These are phyloP conservation scores for Fusarium subtropicale DNA, from an alignment of 2,329 filamentous ascomycete genomes.

Conservation along the genomic window DNA sequence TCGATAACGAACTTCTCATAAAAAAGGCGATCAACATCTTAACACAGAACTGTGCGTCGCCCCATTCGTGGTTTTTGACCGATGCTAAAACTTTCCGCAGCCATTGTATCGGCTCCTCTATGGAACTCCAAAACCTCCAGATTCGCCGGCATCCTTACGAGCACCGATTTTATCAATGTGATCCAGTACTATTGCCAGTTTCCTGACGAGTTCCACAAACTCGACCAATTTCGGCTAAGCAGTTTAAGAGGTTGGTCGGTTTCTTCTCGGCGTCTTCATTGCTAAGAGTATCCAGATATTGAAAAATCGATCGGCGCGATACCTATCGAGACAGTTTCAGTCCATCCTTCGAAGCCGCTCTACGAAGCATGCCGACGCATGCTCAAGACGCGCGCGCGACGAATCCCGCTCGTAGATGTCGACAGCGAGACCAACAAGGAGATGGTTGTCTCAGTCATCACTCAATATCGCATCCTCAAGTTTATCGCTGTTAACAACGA, in stretches of 20 bases:
- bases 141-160: conserved; percentile 94
- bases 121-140: conserved; percentile 96
- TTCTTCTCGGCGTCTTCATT: conserved; percentile 1
- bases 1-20: conserved; percentile 94
- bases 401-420: conserved; percentile 92
- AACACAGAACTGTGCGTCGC: conserved; percentile 84
- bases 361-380: conserved; percentile 97
- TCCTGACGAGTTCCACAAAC: conserved; percentile 86
- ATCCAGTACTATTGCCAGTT: conserved; percentile 99
- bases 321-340: conserved; percentile 95
- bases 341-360: conserved; percentile 87
- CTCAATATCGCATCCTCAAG: conserved; percentile 97
- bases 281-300: conserved; percentile 72
- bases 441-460: conserved; percentile 96
- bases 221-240: conserved; percentile 93
- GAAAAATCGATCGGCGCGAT: conserved; percentile 92
- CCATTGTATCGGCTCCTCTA: conserved; percentile 95
- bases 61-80: conserved; percentile 5
- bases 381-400: conserved; percentile 90
- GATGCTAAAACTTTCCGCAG: conserved; percentile 59
- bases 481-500: conserved; percentile 96
- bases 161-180: conserved; percentile 97
- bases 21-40: conserved; percentile 97
- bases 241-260: conserved; percentile 80
- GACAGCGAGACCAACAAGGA: conserved; percentile 94